phyloP scores from a whole-genome alignment of 2,329 filamentous ascomycete genomes.

The Colletotrichum liaoningense region DNA sequence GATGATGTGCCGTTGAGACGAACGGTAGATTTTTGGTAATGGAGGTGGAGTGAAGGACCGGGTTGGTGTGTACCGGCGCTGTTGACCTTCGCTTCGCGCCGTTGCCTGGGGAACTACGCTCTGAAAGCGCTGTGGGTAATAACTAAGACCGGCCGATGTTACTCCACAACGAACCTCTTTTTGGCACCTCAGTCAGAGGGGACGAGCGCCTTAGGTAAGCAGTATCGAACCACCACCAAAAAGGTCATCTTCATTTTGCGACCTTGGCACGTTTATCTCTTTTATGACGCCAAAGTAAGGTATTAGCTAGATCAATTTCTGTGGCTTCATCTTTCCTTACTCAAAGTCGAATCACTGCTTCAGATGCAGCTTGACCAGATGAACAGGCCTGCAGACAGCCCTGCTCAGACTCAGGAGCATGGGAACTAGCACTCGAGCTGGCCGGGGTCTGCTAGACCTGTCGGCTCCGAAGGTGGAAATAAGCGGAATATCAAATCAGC shows the following conservation, averaged over 20 bases:
- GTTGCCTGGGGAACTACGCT: constrained; percentile 29
- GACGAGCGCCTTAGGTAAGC: constrained; percentile 4
- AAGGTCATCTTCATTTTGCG: background rate
- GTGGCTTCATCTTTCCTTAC: background rate
- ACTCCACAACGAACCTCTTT: constrained; percentile 10
- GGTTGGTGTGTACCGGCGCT: constrained; percentile 28
- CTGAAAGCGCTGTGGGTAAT: background rate
- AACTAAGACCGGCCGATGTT: constrained; percentile 2
- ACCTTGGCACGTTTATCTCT: background rate
- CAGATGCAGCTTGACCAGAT: background rate
- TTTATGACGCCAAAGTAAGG: background rate
- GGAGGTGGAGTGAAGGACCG: constrained; percentile 28
- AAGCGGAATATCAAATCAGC: constrained; percentile 35
- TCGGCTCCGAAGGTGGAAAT: constrained; percentile 18
- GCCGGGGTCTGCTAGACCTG: constrained; percentile 8
- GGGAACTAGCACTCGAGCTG: background rate
- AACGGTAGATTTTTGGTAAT: constrained; percentile 33
- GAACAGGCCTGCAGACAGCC: background rate
- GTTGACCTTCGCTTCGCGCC: constrained; percentile 33
- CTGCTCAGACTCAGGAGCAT: background rate
- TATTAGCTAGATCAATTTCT: no score
- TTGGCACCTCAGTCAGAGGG: background rate
- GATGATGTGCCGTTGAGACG: constrained; percentile 31
- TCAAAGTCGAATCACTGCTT: background rate
- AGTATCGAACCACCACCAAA: background rate